These are phyloP conservation scores for Kandelia obovata DNA, from an alignment of 345 rosid genomes.

Conservation along the genomic window DNA sequence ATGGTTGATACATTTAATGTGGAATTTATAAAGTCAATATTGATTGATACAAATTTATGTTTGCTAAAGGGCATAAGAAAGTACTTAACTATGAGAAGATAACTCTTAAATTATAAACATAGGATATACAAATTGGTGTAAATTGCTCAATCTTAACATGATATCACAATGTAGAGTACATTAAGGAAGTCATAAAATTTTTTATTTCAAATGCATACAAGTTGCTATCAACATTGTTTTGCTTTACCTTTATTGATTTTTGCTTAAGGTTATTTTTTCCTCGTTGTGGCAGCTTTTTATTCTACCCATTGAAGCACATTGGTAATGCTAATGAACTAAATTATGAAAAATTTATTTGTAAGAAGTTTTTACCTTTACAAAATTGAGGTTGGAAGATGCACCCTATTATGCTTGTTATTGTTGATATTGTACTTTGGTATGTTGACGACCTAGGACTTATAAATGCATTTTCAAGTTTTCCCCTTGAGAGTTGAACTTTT, in stretches of 20 bases:
- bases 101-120: no score
- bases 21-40: no score
- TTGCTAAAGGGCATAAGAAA: no score
- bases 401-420: background rate
- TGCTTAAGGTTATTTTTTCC: conserved; percentile 6
- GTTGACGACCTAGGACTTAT: conserved; percentile 11
- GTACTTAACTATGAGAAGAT: no score
- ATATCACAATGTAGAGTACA: no score
- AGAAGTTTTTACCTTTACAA: conserved; percentile 67
- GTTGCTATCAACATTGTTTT: no score
- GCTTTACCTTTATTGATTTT: background rate
- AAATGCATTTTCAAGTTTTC: conserved; percentile 57
- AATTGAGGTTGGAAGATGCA: conserved; percentile 59
- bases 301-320: conserved; percentile 81
- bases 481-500: conserved; percentile 76
- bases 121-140: no score
- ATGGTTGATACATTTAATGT: no score
- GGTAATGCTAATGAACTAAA: conserved; percentile 64
- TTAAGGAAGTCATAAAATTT: no score
- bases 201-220: no score
- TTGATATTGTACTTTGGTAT: background rate
- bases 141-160: no score
- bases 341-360: conserved; percentile 67
- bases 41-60: no score
- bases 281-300: conserved; percentile 59